Base-by-base conservation (phyloP, 768 basidiomycete genomes). In the Chalciporus pseudorubinellus region DNA sequence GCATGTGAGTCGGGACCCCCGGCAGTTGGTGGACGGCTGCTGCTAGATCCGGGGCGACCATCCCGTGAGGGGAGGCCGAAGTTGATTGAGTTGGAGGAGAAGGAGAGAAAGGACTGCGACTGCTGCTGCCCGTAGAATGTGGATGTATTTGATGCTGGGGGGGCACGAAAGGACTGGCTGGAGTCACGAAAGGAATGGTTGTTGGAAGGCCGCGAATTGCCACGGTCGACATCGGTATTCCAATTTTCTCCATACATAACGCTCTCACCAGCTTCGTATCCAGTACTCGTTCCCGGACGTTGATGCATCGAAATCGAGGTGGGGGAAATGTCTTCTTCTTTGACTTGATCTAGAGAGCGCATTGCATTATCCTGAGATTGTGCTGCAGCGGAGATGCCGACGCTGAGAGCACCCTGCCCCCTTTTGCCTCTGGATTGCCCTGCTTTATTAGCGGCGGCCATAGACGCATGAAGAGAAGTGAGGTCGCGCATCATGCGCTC, bases 401-500 rank as follows among this genome's bases (percentile, higher is more conserved):
- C 48, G 33, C 24, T 52, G 47, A 59, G 38, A 8, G 67, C 28
- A 6, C 65, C 46, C 49, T 70, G 66, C n/a, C 59, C 59, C 39
- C 77, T 68, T 54, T 79, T 77, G 34, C 65, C 68, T 19, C 77
- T 70, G 2, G 68, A 2, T 51, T 64, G 63, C 51, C 70, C 64
- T 33, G 66, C 60, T 61, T 78, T 77, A 59, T 70, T 72, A 45
- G 74, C 72, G 26, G 77, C 76, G 12, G 87, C 84, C 82, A 95
- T 92, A 51, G 77, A 78, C 39, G 90, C 88, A 60, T 95, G 92
- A 41, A 95, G 78, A 5, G 81, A 78, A 44, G 89, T 89, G 55
- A 95, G 82, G 52, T 92, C 87, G 59, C 88, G 84, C 89, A 94
- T 93, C 90, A 92, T 93, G 46, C 80, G 74, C 67, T 91, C 89